Base-by-base conservation (phyloP, 2,329 filamentous ascomycete species). In the Alternaria alternata region DNA sequence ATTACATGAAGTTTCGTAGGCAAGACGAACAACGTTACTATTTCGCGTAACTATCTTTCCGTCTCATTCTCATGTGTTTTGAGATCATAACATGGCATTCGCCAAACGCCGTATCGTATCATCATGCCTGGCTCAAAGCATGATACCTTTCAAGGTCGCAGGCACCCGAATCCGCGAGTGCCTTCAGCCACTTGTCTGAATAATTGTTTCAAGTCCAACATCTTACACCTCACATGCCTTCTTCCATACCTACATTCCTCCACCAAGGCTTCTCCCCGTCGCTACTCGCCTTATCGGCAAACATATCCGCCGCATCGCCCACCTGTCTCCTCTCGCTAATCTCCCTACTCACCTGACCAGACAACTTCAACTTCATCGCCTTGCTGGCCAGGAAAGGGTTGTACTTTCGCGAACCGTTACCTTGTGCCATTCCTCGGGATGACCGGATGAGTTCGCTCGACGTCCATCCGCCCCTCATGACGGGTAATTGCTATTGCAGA, bases 271-370 rank as follows among this genome's bases (percentile, higher is more conserved):
- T 65, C 53, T 64, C 66, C 7, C 67, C 65, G 28, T 70, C 63
- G 52, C 67, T 14, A 16, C 28, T 32, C 14, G 41, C 66, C 20
- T 73, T 82, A 39, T 82, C 81, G 16, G 52, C 57, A 71, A 94
- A 85, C 83, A 93, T 85, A 75, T 88, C 88, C 80, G 92, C 92
- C 57, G 89, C 89, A 81, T 97, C 94, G 65, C 93, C 94, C 57
- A 97, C 94, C 81, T 97, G 94, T 79, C 91, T 91, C 67, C 94
- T 86, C 81, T 94, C 92, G 60, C 91, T 92, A 61, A 97, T 85
- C 80, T 97, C 94, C 54, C 72, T 73, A 39, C 71, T 76, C 5
- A 76, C 44, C 54, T 78, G 67, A 67, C 83, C 86, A 71, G 87
- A 88, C 68, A 92, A 85, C 73, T 89, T 90, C 75, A 93, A 88